These are phyloP conservation scores for Lachancea cidri DNA, from an alignment of 805 yeast genomes.

Conservation along the genomic window DNA sequence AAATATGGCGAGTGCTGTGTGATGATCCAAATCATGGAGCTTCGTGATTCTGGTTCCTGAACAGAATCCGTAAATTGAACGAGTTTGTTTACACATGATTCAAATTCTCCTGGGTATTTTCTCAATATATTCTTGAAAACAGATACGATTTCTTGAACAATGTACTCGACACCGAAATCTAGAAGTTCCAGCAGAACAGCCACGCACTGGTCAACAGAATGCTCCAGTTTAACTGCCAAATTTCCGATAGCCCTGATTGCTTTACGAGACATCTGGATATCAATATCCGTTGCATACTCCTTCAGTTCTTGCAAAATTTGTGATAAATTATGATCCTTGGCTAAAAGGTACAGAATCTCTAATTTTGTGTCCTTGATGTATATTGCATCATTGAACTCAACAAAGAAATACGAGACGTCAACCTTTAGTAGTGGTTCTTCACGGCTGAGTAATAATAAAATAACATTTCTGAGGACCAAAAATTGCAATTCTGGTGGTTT, in stretches of 20 bases:
- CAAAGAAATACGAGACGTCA: constrained; percentile 77
- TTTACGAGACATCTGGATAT: constrained; percentile 78
- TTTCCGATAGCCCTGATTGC: constrained; percentile 89
- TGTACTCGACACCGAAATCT: constrained; percentile 61
- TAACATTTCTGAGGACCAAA: constrained; percentile 73
- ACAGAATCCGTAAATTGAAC: constrained; percentile 44
- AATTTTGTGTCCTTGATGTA: constrained; percentile 86
- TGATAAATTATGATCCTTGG: constrained; percentile 55
- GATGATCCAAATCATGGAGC: constrained; percentile 76
- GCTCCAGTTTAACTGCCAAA: constrained; percentile 64
- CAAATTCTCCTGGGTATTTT: constrained; percentile 60
- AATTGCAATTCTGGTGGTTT: constrained; percentile 84
- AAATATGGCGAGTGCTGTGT: constrained; percentile 62
- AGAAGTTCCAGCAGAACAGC: constrained; percentile 54
- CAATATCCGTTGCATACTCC: constrained; percentile 85
- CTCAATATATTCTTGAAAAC: constrained; percentile 74
- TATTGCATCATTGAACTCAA: constrained; percentile 78
- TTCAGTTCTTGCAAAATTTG: constrained; percentile 68
- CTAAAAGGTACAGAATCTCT: constrained; percentile 77
- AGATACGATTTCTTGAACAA: constrained; percentile 74
- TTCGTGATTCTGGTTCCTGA: constrained; percentile 73
- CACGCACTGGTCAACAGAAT: constrained; percentile 59
- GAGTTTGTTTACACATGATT: constrained; percentile 39
- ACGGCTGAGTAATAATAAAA: constrained; percentile 62
- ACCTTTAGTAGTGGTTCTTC: constrained; percentile 49